Base-by-base conservation (phyloP, 352 stramenopile species). In the Globisporangium apiculatum region DNA sequence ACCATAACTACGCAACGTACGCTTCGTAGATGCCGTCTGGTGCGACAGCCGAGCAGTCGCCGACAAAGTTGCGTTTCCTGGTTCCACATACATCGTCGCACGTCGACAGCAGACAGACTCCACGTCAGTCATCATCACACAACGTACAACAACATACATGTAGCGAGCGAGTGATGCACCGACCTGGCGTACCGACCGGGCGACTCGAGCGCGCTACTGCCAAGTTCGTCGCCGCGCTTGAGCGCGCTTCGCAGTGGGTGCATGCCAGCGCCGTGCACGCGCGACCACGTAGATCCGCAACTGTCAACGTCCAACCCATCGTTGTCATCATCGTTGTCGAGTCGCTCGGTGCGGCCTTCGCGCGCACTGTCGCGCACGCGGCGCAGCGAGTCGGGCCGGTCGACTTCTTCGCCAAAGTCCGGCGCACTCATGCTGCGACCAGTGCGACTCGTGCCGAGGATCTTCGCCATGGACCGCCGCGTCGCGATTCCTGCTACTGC, bases 401-500 rank as follows among this genome's bases (percentile, higher is more conserved):
- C 64, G 15, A 84, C 49, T n/a, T 92, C 80, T 46, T 93, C 80
- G 0, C 66, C 62, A 52, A 86, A 77, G 56, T 93, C 80, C n/a
- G 80, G 80, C 37, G 76, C 77, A 52, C 80, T 91, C 78, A 93
- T 88, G 45, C 80, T 91, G 57, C 83, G 68, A 37, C 67, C 65
- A 9, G 73, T 77, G 45, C 75, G 67, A 43, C 56, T 50, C 9
- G 51, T 52, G 10, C 56, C 51, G 7, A 60, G 31, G 41, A 55
- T 43, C 24, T 58, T 58, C 4, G 18, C 6, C 4, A 45, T 51
- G 17, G 42, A 38, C 8, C 59, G 60, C 42, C 60, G 60, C 31
- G 60, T 35, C n/a, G 42, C 11, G 11, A 57, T 31, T 2, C 24
- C 24, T 31, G 24, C 24, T 12, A 3, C 40, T 43, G 40, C 7